Evolutionary conservation across 2,329 filamentous ascomycete genomes (phyloP).

Genomic region (Sclerotiophoma versabilis): DNA sequence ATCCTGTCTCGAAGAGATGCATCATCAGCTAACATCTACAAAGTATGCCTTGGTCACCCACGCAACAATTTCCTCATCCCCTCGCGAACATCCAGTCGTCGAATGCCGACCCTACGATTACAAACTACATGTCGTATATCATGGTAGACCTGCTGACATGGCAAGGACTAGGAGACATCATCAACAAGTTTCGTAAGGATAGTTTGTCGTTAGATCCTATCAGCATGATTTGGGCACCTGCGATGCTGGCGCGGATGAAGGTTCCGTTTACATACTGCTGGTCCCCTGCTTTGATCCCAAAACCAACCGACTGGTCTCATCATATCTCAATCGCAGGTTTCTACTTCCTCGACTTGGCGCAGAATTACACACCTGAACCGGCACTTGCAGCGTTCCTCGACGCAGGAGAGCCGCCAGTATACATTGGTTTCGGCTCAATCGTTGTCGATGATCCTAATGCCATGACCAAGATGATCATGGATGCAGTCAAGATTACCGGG

Average conservation of each 20-base stretch:
- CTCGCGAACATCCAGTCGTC: slow-evolving; percentile 80
- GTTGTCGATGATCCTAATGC: slow-evolving; percentile 53
- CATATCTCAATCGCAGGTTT: slow-evolving; percentile 52
- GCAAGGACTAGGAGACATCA: slow-evolving; percentile 89
- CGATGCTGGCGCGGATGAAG: slow-evolving; percentile 75
- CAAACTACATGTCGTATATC: slow-evolving; percentile 84
- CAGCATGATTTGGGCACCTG: slow-evolving; percentile 82
- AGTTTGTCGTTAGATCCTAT: slow-evolving; percentile 78
- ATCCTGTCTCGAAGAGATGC: background rate
- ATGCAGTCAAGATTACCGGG: slow-evolving; percentile 61
- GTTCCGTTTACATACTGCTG: slow-evolving; percentile 93
- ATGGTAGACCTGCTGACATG: slow-evolving; percentile 91
- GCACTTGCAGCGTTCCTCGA: slow-evolving; percentile 50
- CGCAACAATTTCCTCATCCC: slow-evolving; percentile 84
- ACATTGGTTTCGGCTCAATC: slow-evolving; percentile 53
- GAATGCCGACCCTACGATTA: slow-evolving; percentile 76
- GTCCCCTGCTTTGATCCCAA: slow-evolving; percentile 53
- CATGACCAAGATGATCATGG: slow-evolving; percentile 52
- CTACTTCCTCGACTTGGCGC: slow-evolving; percentile 50
- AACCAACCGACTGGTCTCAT: slow-evolving; percentile 55
- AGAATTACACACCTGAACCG: slow-evolving; percentile 49
- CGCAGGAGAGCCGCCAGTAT: slow-evolving; percentile 50
- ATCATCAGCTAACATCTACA: background rate
- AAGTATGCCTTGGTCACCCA: slow-evolving; percentile 85
- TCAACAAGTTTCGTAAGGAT: slow-evolving; percentile 83